A percentile compares a stretch with the other conserved stretches of the same genome.
phyloP scores from a whole-genome alignment of 495 filamentous ascomycete genomes.

The Lindgomyces ingoldianus region DNA sequence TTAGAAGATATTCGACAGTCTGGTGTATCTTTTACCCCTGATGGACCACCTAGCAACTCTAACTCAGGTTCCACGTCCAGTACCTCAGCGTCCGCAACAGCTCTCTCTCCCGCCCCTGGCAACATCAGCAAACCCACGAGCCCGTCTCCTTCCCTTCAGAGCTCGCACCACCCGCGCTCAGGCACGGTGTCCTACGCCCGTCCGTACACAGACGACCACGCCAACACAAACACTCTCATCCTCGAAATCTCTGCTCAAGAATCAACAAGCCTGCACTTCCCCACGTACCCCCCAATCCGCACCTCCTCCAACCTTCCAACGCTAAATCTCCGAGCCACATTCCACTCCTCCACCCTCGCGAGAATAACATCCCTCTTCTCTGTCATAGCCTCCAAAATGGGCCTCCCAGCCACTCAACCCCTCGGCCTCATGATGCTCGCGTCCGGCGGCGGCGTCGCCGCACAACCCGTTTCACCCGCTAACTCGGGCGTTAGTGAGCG shows the following conservation, averaged over 20 bases:
- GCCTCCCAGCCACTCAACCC: conserved; percentile 65
- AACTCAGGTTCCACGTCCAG: conserved; percentile 17
- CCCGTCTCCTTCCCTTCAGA: conserved; percentile 8
- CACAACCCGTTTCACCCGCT: conserved; percentile 63
- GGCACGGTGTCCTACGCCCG: conserved; percentile 78
- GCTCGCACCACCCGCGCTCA: conserved; percentile 36
- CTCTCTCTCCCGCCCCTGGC: neutral
- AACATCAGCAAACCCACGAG: conserved; percentile 15
- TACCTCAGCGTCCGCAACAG: neutral
- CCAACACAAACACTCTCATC: conserved; percentile 64
- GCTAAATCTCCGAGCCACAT: conserved; percentile 60
- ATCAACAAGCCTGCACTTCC: conserved; percentile 62
- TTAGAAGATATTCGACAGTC: conserved; percentile 84
- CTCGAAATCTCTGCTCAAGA: conserved; percentile 72
- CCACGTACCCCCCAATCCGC: conserved; percentile 19
- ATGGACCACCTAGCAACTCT: conserved; percentile 36
- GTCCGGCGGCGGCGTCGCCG: conserved; percentile 54
- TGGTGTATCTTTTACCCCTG: conserved; percentile 66
- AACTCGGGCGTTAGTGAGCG: conserved; percentile 72
- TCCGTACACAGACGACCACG: conserved; percentile 74
- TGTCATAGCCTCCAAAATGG: conserved; percentile 78
- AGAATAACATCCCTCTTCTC: conserved; percentile 73
- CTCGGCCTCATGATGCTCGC: conserved; percentile 66
- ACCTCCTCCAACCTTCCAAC: conserved; percentile 2
- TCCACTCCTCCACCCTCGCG: conserved; percentile 66